These are phyloP conservation scores for Nissolia schottii DNA, from an alignment of 306 rosid genomes.

Conservation along the genomic window DNA sequence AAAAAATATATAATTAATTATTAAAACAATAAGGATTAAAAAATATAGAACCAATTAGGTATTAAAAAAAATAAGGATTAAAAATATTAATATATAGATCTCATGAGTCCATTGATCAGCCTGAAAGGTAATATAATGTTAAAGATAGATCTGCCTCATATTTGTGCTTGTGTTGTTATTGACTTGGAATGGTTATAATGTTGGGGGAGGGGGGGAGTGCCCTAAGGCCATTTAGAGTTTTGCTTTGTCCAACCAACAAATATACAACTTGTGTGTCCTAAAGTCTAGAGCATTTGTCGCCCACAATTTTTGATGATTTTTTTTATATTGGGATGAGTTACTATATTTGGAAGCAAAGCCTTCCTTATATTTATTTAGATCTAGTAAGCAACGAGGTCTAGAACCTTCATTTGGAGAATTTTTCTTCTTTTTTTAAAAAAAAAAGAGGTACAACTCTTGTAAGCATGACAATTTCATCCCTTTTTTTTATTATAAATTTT, in stretches of 20 bases:
- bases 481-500: not conserved
- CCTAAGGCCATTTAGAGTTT: not conserved
- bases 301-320: conserved; percentile 7
- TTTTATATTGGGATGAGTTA: not conserved
- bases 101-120: not conserved
- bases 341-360: conserved; percentile 4
- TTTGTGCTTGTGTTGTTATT: not conserved
- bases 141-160: conserved; percentile 4
- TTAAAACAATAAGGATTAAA: too few relatives aligned
- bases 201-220: conserved; percentile 30
- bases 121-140: not conserved
- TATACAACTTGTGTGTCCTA: conserved; percentile 18
- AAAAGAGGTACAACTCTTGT: not conserved
- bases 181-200: conserved; percentile 16
- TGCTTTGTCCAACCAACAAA: conserved; percentile 19
- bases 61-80: too few relatives aligned
- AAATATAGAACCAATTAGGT: too few relatives aligned
- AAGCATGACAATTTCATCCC: not conserved
- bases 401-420: conserved; percentile 4
- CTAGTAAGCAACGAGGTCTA: conserved; percentile 8
- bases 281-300: conserved; percentile 30
- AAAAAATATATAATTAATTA: too few relatives aligned
- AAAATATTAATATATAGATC: not conserved
- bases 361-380: not conserved
- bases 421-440: not conserved